Percentiles rank a stretch among this genome's conserved stretches.
Conservation (phyloP, 306 rosid genomes). For the Vigna trinervia region DNA sequence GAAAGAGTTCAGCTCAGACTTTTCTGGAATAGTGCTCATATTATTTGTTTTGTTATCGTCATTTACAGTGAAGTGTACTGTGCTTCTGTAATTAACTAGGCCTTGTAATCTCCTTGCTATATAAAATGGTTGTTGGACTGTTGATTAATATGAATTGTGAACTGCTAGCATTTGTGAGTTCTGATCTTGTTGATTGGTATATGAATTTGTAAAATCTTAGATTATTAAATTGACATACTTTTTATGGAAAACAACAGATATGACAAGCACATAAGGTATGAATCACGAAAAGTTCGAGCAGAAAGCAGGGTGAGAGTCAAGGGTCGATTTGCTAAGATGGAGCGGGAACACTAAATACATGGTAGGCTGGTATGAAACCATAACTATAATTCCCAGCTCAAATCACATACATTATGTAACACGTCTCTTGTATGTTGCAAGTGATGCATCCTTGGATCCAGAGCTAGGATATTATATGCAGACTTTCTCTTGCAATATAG, state of each 20-base stretch:
- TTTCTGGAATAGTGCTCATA: neutral
- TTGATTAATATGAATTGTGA: neutral
- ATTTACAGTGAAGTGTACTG: neutral
- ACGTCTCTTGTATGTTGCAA: conserved; percentile 22
- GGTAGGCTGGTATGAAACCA: conserved; percentile 46
- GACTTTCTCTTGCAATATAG: conserved; percentile 10
- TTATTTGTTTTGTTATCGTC: neutral
- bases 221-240: conserved; percentile 31
- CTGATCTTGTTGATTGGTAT: conserved; percentile 14
- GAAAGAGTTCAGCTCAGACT: conserved; percentile 3
- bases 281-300: conserved; percentile 86
- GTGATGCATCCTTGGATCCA: conserved; percentile 28
- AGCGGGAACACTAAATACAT: conserved; percentile 53
- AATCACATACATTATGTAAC: conserved; percentile 11
- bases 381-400: conserved; percentile 12
- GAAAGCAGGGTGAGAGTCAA: conserved; percentile 78
- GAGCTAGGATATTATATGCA: conserved; percentile 18
- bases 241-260: conserved; percentile 62
- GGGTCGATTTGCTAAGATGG: conserved; percentile 87
- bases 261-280: conserved; percentile 86
- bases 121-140: neutral
- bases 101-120: conserved; percentile 28
- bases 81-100: conserved; percentile 13
- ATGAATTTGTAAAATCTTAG: neutral
- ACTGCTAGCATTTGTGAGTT: neutral